Percentiles rank a stretch among this genome's conserved stretches.
Evolutionary conservation across 768 basidiomycete genomes (phyloP).

Genomic region (Leccinum variicolor): DNA sequence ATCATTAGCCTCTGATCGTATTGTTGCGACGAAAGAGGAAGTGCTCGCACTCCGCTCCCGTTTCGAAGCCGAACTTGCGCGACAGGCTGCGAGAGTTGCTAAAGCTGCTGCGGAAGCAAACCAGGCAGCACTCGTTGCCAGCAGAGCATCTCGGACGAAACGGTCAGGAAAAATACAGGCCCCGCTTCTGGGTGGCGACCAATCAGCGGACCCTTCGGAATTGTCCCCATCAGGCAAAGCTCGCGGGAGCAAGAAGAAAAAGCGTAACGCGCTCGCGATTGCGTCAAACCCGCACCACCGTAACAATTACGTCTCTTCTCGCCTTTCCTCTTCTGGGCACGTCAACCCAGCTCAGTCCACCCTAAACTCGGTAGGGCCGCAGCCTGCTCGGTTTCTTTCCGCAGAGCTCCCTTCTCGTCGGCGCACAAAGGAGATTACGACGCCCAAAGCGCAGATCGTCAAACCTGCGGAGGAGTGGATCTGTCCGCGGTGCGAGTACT

Average conservation of each 20-base stretch:
- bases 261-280: conserved; percentile 85
- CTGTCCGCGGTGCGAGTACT: conserved; percentile 92
- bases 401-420: conserved; percentile 60
- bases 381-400: conserved; percentile 62
- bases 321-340: conserved; percentile 55
- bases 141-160: conserved; percentile 36
- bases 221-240: conserved; percentile 29
- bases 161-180: conserved; percentile 38
- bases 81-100: conserved; percentile 58
- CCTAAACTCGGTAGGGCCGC: conserved; percentile 50
- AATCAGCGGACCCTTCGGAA: conserved; percentile 38
- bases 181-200: conserved; percentile 31
- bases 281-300: conserved; percentile 95
- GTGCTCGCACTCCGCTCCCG: conserved; percentile 59
- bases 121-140: conserved; percentile 41
- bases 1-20: conserved; percentile 65
- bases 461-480: conserved; percentile 86
- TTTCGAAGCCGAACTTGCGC: conserved; percentile 71
- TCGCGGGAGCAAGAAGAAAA: conserved; percentile 78
- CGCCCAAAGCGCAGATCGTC: conserved; percentile 37
- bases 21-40: conserved; percentile 66
- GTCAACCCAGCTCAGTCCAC: conserved; percentile 37
- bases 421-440: conserved; percentile 26
- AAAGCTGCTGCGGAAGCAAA: conserved; percentile 51
- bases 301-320: conserved; percentile 88